phyloP scores from a whole-genome alignment of 805 yeast species.

The Spathaspora girioi region DNA sequence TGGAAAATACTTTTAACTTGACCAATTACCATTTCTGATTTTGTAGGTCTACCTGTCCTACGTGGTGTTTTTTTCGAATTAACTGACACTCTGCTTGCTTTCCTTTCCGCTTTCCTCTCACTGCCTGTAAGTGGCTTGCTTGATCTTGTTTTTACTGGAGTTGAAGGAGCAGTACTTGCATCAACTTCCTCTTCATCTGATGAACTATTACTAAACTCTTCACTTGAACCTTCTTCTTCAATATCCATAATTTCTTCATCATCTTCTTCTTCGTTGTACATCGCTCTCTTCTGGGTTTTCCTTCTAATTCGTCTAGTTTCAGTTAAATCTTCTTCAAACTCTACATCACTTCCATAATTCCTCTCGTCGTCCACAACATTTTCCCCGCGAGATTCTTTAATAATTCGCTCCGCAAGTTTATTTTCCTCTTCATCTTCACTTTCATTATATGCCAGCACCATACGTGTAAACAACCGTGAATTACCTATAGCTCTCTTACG shows the following conservation, averaged over 20 bases:
- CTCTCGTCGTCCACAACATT: slow-evolving; percentile 2
- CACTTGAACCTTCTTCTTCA: background rate
- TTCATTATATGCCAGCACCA: slow-evolving; percentile 16
- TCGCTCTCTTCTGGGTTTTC: background rate
- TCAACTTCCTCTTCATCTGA: slow-evolving; percentile 3
- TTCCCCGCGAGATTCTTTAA: slow-evolving; percentile 18
- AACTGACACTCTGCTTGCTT: slow-evolving; percentile 3
- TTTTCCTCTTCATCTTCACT: slow-evolving; percentile 37
- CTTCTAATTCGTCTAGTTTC: slow-evolving; percentile 1
- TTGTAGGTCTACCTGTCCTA: slow-evolving; percentile 24
- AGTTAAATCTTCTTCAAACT: slow-evolving; percentile 13
- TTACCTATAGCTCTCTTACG: slow-evolving; percentile 42
- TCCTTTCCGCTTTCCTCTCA: background rate
- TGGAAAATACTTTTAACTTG: slow-evolving; percentile 34
- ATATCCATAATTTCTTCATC: background rate
- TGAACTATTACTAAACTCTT: background rate
- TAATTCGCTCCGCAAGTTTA: slow-evolving; percentile 41
- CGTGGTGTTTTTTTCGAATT: background rate
- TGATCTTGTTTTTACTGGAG: background rate
- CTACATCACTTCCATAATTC: slow-evolving; percentile 12
- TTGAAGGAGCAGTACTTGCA: background rate
- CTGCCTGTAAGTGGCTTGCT: slow-evolving; percentile 11
- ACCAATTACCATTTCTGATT: slow-evolving; percentile 19
- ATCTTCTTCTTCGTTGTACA: background rate
- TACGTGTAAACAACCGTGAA: slow-evolving; percentile 7